Base-by-base conservation (phyloP, 2,329 filamentous ascomycete genomes). In the Dothistroma septosporum region DNA sequence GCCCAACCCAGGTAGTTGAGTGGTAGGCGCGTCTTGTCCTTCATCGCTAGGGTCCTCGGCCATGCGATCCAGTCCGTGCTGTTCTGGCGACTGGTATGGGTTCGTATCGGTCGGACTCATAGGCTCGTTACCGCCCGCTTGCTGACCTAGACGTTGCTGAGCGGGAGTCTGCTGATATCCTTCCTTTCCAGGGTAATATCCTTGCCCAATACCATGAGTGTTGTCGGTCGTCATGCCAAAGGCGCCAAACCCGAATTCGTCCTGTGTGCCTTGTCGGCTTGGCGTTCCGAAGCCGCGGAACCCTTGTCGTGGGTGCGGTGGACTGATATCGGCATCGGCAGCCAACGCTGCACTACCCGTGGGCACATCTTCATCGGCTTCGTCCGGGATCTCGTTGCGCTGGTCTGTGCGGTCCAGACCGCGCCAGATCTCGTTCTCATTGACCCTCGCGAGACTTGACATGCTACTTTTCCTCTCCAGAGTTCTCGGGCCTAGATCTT, bases 21-120 rank as follows among this genome's bases (percentile, higher is more conserved):
- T 61, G 50, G 68, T 69, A 16, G 69, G 67, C 37, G 69, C 53
- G 57, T 75, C 73, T 33, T 63, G 65, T 9, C 61, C 66, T 28
- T 72, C 71, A n/a, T 59, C 57, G 22, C 70, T 72, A 21, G 37
- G 22, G 2, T 72, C 68, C 21, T 86, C 83, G 19, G 84, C 84
- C 53, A 67, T 60, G 28, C 67, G 66, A 53, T 90, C 86, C 5
- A 79, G 80, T 49, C 86, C 86, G 28, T 92, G 89, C 41, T 88
- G 89, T 8, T 89, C 86, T 2, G 94, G 94, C 74, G 93, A 97
- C 65, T 92, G 90, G 73, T 94, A 99, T 1, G 94, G 94, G 72
- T 99, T 99, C 2, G 94, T 97, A 70, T 96, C 91, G 0, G 92
- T 94, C 11, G 94, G 94, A 73, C 93, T 97, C 71, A 91, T 85